Base-by-base conservation (phyloP, 208 protist species). In the Leishmania lainsoni region DNA sequence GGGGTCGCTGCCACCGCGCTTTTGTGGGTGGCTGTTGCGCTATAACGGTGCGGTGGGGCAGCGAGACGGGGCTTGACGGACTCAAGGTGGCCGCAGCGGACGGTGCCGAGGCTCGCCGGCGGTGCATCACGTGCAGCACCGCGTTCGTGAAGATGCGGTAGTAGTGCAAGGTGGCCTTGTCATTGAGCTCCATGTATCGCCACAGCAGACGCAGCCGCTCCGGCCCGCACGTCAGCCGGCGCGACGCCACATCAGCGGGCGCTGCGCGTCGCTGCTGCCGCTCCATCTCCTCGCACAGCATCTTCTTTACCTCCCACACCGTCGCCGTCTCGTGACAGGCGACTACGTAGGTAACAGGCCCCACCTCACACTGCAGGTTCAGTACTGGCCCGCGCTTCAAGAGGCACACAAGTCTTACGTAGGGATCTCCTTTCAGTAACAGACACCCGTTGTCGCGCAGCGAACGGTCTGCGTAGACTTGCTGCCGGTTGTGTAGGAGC, bases 111-210 rank as follows among this genome's bases (percentile, higher is more conserved):
- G 77, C 70, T 5, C 84, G 84, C 32, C 56, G 75, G 66, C 78
- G 80, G 74, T 83, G 83, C 79, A 87, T 83, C 75, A 89, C 86
- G 14, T 87, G 79, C 32, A 97, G 77, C 80, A 90, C 87, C 48
- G 91, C 81, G 79, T 97, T 97, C 2, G 94, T 95, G 35, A 90
- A 88, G 45, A 97, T 80, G 74, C 92, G 91, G 86, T 97, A 95
- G 84, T 95, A 95, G 81, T 92, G 89, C 77, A 97, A 81, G 4
- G 89, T 92, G 17, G 94, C 92, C 74, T 86, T 88, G 86, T 97
- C 91, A 80, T 94, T 94, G 39, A 97, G 92, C 84, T 95, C 94
- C 86, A 93, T 91, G 83, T 97, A 97, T 32, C 94, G 88, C 91
- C 92, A 97, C 74, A 95, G 72, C 56, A 97, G 83, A n/a, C 91